These are phyloP conservation scores for Pyrenochaeta sp. DNA, from an alignment of 2,329 filamentous ascomycete genomes.

Conservation along the genomic window DNA sequence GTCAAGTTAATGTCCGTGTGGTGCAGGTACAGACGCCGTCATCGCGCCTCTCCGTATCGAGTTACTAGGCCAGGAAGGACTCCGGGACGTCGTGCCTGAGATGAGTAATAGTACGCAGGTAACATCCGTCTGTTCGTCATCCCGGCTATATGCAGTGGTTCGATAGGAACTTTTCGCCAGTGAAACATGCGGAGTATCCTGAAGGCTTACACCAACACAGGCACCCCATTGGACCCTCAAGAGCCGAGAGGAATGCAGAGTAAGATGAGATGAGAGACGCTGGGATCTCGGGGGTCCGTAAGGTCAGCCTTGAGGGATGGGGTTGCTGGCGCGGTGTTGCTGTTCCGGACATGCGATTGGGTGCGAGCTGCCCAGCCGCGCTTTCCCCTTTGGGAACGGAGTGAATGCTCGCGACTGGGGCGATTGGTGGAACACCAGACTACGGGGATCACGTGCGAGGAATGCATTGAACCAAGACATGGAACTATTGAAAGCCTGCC, in stretches of 20 bases:
- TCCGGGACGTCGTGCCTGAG: constrained; percentile 44
- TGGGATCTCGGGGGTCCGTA: constrained; percentile 27
- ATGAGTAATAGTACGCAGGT: constrained; percentile 19
- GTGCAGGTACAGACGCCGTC: constrained; percentile 30
- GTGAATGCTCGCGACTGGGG: constrained; percentile 14
- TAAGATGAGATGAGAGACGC: constrained; percentile 23
- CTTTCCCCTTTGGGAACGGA: constrained; percentile 28
- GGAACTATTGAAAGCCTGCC: constrained; percentile 4
- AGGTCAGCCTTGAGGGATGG: constrained; percentile 27
- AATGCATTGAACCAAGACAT: constrained; percentile 13
- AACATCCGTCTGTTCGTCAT: constrained; percentile 14
- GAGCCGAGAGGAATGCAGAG: constrained; percentile 25
- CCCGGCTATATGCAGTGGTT: constrained; percentile 28
- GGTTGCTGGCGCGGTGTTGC: constrained; percentile 7
- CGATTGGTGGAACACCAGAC: constrained; percentile 19
- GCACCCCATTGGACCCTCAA: constrained; percentile 18
- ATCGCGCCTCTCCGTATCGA: constrained; percentile 13
- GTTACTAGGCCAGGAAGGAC: constrained; percentile 18
- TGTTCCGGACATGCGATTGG: constrained; percentile 16
- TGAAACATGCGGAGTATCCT: constrained; percentile 16
- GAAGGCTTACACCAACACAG: constrained; percentile 9
- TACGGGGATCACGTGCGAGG: constrained; percentile 25
- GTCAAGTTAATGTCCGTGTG: constrained; percentile 35
- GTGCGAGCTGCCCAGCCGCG: constrained; percentile 3
- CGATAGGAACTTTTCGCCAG: constrained; percentile 28